Conservation (phyloP, 495 filamentous ascomycete genomes). For the Annulohypoxylon stygium region DNA sequence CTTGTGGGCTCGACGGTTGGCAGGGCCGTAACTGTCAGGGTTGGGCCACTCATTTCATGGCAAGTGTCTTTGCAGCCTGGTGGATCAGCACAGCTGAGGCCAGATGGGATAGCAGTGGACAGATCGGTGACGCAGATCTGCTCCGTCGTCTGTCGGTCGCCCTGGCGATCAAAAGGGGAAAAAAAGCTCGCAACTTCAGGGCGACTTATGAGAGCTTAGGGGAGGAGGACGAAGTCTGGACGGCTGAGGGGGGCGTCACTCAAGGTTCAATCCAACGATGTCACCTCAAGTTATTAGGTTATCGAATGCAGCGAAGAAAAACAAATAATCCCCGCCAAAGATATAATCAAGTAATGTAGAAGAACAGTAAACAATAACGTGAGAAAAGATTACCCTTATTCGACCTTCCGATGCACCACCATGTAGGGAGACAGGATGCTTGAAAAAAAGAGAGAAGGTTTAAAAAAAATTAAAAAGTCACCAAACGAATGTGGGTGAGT, state of each 20-base stretch:
- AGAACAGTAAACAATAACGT: constrained; percentile 15
- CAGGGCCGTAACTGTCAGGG: constrained; percentile 55
- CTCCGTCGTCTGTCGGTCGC: constrained; percentile 22
- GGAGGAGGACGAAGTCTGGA: constrained; percentile 1
- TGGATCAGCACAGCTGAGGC: constrained; percentile 46
- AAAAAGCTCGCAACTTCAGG: constrained; percentile 7
- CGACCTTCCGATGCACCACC: not conserved
- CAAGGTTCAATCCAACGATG: constrained; percentile 45
- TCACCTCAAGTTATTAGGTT: constrained; percentile 48
- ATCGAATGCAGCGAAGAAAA: constrained; percentile 28
- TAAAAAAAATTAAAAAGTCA: constrained; percentile 24
- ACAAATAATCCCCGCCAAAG: constrained; percentile 20
- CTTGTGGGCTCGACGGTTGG: constrained; percentile 56
- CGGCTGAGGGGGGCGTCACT: constrained; percentile 16
- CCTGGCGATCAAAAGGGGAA: constrained; percentile 38
- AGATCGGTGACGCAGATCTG: constrained; percentile 44
- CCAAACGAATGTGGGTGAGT: constrained; percentile 38
- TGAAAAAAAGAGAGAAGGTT: not conserved
- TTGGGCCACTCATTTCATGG: constrained; percentile 63
- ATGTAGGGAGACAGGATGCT: constrained; percentile 10
- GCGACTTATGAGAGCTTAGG: constrained; percentile 5
- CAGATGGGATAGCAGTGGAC: constrained; percentile 23
- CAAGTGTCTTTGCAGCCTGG: constrained; percentile 46
- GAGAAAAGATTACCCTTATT: not conserved
- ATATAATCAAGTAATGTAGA: constrained; percentile 19